These are phyloP conservation scores for Pelargonium citronellum DNA, from an alignment of 441 rosid species.

Conservation along the genomic window DNA sequence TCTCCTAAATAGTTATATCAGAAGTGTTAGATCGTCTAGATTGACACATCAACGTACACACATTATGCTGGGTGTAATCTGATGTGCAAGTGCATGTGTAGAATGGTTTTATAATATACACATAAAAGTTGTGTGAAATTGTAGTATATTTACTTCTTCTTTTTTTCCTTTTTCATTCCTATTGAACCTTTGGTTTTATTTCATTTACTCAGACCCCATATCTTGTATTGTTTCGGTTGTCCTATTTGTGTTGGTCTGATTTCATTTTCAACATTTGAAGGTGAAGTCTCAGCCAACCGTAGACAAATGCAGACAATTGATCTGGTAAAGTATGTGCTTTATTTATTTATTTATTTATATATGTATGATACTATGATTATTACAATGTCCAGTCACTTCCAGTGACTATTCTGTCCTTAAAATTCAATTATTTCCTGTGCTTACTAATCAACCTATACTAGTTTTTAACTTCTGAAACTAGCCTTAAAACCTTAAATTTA, in stretches of 20 bases:
- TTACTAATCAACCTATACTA: neutral
- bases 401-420: neutral
- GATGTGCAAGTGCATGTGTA: too few relatives aligned
- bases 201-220: neutral
- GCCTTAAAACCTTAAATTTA: neutral
- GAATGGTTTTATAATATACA: too few relatives aligned
- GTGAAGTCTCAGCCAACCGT: slow-evolving; percentile 85
- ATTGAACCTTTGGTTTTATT: neutral
- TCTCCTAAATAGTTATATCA: too few relatives aligned
- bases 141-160: neutral
- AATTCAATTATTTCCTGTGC: neutral
- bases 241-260: slow-evolving; percentile 20
- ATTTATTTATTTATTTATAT: slow-evolving; percentile 13
- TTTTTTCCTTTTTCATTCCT: neutral
- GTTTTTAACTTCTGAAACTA: neutral
- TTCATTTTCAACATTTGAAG: slow-evolving; percentile 37
- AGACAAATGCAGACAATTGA: slow-evolving; percentile 47
- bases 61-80: too few relatives aligned
- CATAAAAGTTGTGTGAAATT: too few relatives aligned
- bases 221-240: neutral
- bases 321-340: slow-evolving; percentile 50
- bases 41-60: too few relatives aligned
- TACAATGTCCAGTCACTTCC: neutral
- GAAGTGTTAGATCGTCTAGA: too few relatives aligned
- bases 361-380: too few relatives aligned